Conservation (phyloP, 768 basidiomycete species). For the Phlebiopsis gigantea region DNA sequence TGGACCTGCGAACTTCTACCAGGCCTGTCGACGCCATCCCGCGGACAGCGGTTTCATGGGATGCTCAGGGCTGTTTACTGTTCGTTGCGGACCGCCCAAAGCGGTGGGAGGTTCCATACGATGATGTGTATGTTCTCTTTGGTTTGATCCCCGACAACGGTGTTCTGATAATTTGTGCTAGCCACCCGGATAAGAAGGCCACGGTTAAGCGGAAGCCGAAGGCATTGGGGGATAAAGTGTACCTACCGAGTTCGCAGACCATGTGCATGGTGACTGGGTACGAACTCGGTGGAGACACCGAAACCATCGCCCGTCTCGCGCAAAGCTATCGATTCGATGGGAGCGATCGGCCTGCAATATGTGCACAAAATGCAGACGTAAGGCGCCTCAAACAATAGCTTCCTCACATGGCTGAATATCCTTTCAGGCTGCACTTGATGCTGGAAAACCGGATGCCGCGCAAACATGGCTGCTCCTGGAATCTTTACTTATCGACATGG, state of each 20-base stretch:
- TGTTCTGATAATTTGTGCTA: conserved; percentile 20
- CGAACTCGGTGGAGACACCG: conserved; percentile 33
- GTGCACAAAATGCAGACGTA: conserved; percentile 58
- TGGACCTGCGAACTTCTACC: conserved; percentile 62
- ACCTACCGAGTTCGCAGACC: conserved; percentile 47
- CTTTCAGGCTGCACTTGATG: conserved; percentile 42
- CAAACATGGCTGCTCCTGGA: conserved; percentile 66
- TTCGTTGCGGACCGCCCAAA: conserved; percentile 56
- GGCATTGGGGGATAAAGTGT: conserved; percentile 51
- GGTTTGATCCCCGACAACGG: conserved; percentile 26
- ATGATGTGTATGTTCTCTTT: conserved; percentile 58
- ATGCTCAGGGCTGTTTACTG: conserved; percentile 53
- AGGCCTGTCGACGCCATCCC: conserved; percentile 67
- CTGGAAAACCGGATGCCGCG: conserved; percentile 48
- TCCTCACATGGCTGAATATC: neutral
- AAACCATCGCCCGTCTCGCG: conserved; percentile 57
- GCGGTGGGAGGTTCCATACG: conserved; percentile 69
- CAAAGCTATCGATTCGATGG: conserved; percentile 54
- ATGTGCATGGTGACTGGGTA: conserved; percentile 46
- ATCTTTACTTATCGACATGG: conserved; percentile 46
- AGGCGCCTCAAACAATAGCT: conserved; percentile 6
- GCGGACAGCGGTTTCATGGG: conserved; percentile 62
- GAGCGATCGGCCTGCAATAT: conserved; percentile 40
- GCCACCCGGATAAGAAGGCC: conserved; percentile 24
- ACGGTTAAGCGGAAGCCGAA: conserved; percentile 34